phyloP scores from a whole-genome alignment of 1,284 basidiomycete species.

The Boletus holoroseus region DNA sequence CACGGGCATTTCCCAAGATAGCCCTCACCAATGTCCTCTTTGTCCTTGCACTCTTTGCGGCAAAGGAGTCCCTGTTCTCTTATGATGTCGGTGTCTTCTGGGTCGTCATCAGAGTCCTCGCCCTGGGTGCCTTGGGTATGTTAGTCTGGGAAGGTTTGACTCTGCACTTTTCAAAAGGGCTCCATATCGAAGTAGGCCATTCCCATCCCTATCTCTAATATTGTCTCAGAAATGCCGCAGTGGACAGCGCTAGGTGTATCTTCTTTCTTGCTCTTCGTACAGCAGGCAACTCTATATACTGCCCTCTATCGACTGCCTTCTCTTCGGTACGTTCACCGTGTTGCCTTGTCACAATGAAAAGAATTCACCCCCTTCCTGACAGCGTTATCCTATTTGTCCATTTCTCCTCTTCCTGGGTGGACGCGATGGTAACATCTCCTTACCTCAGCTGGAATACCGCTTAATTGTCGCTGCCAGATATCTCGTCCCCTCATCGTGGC shows the following conservation, averaged over 20 bases:
- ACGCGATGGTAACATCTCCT: conserved; percentile 44
- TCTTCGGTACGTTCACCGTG: conserved; percentile 44
- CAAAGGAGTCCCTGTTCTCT: conserved; percentile 59
- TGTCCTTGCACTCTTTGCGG: conserved; percentile 54
- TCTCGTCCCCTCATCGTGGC: conserved; percentile 44
- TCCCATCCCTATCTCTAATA: not conserved
- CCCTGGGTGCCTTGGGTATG: conserved; percentile 56
- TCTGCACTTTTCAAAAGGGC: conserved; percentile 47
- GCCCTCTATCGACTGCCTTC: conserved; percentile 62
- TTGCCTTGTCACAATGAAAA: not conserved
- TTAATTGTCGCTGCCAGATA: conserved; percentile 31
- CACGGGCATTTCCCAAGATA: conserved; percentile 49
- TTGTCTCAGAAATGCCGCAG: conserved; percentile 36
- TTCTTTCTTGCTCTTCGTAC: conserved; percentile 61
- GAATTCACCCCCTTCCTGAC: conserved; percentile 2
- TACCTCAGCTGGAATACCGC: conserved; percentile 38
- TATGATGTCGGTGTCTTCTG: conserved; percentile 67
- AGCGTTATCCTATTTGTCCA: conserved; percentile 65
- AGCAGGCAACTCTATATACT: conserved; percentile 55
- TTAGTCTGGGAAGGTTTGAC: conserved; percentile 53
- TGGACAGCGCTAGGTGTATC: conserved; percentile 64
- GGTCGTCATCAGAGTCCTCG: conserved; percentile 64
- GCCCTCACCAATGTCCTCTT: conserved; percentile 56
- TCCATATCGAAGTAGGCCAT: conserved; percentile 52
- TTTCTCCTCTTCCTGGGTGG: conserved; percentile 61